These are phyloP conservation scores for Coffea canephora DNA, from an alignment of 257 asterid genomes.

Conservation along the genomic window DNA sequence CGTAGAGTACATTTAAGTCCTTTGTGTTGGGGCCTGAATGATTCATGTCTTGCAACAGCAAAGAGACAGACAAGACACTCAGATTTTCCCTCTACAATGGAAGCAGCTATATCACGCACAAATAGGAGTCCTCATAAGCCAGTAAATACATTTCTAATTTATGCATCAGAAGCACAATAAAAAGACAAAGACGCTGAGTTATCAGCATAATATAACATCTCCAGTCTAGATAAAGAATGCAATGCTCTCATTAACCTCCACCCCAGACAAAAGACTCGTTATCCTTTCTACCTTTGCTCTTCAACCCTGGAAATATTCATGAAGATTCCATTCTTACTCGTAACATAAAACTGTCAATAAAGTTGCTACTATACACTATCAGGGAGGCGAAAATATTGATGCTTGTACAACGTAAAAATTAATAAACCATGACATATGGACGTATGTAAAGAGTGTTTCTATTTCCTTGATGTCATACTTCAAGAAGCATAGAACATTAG, in stretches of 20 bases:
- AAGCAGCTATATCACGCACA: neutral
- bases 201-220: neutral
- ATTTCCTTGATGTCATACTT: neutral
- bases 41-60: neutral
- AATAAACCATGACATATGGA: neutral
- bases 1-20: neutral
- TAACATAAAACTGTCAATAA: neutral
- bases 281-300: neutral
- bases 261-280: neutral
- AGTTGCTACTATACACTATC: too few species aligned
- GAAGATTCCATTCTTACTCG: neutral
- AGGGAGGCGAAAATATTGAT: too few species aligned
- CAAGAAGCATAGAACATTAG: neutral
- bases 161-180: constrained; percentile 3
- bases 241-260: neutral
- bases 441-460: neutral
- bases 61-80: neutral
- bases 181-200: neutral
- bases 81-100: too few species aligned
- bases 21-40: neutral
- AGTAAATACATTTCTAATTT: neutral
- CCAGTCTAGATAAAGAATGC: neutral
- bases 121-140: neutral
- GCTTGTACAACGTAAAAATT: too few species aligned
- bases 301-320: neutral